phyloP scores from a whole-genome alignment of 805 yeast species.

The Cyberlindnera mississippiensis region DNA sequence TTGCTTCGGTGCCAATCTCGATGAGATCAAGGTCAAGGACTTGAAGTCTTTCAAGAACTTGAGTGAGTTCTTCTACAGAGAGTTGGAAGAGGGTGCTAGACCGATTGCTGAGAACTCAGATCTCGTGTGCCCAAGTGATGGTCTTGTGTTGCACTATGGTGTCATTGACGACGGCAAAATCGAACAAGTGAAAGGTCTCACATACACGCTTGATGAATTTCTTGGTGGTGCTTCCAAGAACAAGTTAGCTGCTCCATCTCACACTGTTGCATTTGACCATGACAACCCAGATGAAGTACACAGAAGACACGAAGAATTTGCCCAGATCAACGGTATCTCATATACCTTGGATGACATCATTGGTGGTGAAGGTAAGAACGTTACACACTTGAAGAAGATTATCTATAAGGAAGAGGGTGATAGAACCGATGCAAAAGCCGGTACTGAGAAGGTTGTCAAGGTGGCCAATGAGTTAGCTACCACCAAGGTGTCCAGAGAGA shows the following conservation, averaged over 20 bases:
- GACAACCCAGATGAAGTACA: conserved; percentile 37
- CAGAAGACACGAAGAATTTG: conserved; percentile 66
- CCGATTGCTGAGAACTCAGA: conserved; percentile 64
- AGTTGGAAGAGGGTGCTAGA: conserved; percentile 70
- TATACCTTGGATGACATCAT: conserved; percentile 66
- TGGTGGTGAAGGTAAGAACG: conserved; percentile 46
- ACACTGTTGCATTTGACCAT: conserved; percentile 42
- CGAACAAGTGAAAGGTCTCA: conserved; percentile 96
- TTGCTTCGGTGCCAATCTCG: conserved; percentile 82
- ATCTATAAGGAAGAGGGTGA: conserved; percentile 67
- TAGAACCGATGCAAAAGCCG: conserved; percentile 38
- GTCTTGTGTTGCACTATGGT: conserved; percentile 83
- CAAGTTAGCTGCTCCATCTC: conserved; percentile 53
- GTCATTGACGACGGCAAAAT: conserved; percentile 76
- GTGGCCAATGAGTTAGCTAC: conserved; percentile 31
- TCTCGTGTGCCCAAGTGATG: conserved; percentile 90
- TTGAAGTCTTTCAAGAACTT: conserved; percentile 71
- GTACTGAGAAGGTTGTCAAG: conserved; percentile 35
- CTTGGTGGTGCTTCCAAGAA: conserved; percentile 53
- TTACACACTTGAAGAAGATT: conserved; percentile 43
- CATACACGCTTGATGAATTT: conserved; percentile 83
- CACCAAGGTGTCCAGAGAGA: conserved; percentile 17
- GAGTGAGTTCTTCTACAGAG: conserved; percentile 88
- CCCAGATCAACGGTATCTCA: conserved; percentile 69
- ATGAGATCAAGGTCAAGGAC: conserved; percentile 84